phyloP scores from a whole-genome alignment of 2,329 filamentous ascomycete species.

The Fusarium buxicola region DNA sequence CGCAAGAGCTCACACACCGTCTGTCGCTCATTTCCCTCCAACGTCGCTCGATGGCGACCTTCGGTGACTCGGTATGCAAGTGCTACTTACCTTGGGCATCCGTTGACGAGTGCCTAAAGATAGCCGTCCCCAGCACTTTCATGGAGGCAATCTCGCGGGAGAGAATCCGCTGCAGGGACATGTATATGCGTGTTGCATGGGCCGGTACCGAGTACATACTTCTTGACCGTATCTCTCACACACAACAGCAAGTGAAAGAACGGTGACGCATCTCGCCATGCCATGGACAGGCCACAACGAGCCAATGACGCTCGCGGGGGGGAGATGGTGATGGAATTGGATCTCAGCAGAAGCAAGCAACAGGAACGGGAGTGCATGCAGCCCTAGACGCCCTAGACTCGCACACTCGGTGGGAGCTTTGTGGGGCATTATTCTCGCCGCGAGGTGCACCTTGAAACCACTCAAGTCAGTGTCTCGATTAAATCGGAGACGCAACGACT shows the following conservation, averaged over 20 bases:
- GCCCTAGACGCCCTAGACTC: slow-evolving; percentile 5
- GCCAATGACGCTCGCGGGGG: slow-evolving; percentile 9
- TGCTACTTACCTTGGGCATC: slow-evolving; percentile 11
- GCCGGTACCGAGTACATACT: slow-evolving; percentile 3
- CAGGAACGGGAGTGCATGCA: slow-evolving; percentile 28
- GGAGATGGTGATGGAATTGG: slow-evolving; percentile 30
- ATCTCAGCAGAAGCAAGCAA: slow-evolving; percentile 38
- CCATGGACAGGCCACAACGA: not conserved
- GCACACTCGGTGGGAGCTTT: not conserved
- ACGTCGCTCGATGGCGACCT: slow-evolving; percentile 6
- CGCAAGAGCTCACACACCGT: slow-evolving; percentile 22
- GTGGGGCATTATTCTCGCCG: slow-evolving; percentile 15
- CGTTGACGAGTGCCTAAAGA: slow-evolving; percentile 14
- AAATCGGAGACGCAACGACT: slow-evolving; percentile 2
- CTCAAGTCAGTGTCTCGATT: slow-evolving; percentile 16
- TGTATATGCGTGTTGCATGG: slow-evolving; percentile 1
- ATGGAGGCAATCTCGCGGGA: not conserved
- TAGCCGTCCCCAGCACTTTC: slow-evolving; percentile 9
- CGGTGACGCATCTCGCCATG: slow-evolving; percentile 30
- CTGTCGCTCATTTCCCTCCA: slow-evolving; percentile 22
- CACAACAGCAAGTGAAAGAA: slow-evolving; percentile 9
- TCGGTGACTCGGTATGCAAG: slow-evolving; percentile 31
- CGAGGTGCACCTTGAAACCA: no score
- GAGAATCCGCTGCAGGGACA: slow-evolving; percentile 20
- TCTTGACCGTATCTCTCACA: slow-evolving; percentile 32